These are phyloP conservation scores for Letharia columbiana DNA, from an alignment of 495 filamentous ascomycete species.

Conservation along the genomic window DNA sequence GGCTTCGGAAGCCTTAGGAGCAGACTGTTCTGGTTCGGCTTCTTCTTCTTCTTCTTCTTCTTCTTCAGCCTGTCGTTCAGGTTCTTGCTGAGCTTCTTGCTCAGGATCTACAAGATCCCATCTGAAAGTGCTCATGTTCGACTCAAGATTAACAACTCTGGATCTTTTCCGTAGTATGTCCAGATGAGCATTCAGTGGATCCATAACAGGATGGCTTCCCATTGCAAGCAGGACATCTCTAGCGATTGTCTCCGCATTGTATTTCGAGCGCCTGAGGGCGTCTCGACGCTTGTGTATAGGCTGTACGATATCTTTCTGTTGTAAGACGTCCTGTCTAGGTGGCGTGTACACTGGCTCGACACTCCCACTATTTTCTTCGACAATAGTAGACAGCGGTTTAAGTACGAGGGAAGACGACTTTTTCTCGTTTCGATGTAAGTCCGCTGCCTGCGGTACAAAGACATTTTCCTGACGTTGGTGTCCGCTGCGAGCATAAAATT, in stretches of 20 bases:
- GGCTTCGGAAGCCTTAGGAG: background rate
- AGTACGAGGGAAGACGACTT: background rate
- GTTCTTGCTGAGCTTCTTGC: background rate
- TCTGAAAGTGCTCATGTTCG: constrained; percentile 53
- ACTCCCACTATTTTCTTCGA: background rate
- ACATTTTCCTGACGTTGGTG: background rate
- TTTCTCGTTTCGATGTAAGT: background rate
- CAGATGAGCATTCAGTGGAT: constrained; percentile 52
- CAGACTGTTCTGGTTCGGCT: background rate
- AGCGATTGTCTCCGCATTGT: constrained; percentile 56
- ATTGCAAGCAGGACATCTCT: constrained; percentile 54
- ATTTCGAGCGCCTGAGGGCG: constrained; percentile 38
- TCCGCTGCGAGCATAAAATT: background rate
- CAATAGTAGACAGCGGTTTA: background rate
- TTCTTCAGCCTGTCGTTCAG: background rate
- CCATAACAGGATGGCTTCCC: constrained; percentile 50
- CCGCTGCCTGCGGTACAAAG: background rate
- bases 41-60: background rate
- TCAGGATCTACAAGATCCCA: constrained; percentile 61
- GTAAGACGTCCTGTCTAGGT: background rate
- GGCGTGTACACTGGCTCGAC: background rate
- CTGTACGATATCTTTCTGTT: constrained; percentile 30
- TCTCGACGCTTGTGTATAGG: constrained; percentile 37
- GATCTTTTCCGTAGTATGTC: constrained; percentile 38
- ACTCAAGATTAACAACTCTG: constrained; percentile 31